These are phyloP conservation scores for Solanum virginianum DNA, from an alignment of 257 asterid species.

Conservation along the genomic window DNA sequence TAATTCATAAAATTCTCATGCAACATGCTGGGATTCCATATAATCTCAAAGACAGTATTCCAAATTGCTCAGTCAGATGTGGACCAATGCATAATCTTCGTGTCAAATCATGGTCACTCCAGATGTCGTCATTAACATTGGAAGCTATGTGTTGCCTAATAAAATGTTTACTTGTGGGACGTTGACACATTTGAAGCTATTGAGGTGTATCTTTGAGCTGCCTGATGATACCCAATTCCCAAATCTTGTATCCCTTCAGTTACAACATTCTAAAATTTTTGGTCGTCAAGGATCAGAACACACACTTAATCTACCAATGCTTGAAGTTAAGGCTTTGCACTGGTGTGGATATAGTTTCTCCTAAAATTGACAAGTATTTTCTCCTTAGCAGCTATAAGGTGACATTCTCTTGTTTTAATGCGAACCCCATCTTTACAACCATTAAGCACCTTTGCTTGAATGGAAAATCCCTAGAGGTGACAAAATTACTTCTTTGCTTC, in stretches of 20 bases:
- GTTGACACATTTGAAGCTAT: background rate
- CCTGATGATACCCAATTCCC: background rate
- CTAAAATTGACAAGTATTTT: background rate
- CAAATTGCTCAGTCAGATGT: background rate
- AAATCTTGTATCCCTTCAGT: background rate
- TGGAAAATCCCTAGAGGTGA: background rate
- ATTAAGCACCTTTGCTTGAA: background rate
- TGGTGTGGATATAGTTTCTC: background rate
- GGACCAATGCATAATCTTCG: background rate
- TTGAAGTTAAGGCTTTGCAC: background rate
- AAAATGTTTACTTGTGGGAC: background rate
- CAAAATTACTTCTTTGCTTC: background rate
- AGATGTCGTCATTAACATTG: background rate
- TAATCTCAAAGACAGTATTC: background rate
- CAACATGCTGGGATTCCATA: background rate
- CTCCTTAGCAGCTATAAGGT: background rate
- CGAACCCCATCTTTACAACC: background rate
- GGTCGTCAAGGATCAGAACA: background rate
- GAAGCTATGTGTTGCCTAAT: background rate
- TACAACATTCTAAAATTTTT: too few relatives aligned
- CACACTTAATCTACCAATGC: background rate
- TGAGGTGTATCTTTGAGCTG: background rate
- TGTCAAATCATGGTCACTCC: background rate
- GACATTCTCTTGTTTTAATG: background rate
- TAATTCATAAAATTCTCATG: background rate